Conservation (phyloP, 2,329 filamentous ascomycete species). For the Emergomyces orientalis region DNA sequence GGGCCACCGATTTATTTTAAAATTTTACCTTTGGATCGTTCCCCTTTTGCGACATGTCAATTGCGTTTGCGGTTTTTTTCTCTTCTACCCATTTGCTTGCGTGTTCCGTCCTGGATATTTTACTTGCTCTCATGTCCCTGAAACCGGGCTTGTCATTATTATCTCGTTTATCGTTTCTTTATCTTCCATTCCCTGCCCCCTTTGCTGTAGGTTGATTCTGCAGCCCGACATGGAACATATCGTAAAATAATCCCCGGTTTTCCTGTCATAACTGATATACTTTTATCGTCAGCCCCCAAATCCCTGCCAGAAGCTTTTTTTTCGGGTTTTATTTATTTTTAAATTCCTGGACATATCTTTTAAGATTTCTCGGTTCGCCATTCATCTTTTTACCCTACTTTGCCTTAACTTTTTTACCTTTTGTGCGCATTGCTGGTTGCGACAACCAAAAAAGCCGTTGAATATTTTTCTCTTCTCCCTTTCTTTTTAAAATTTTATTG, state of each 20-base stretch:
- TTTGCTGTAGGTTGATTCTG: background rate
- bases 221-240: background rate
- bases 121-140: background rate
- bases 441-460: background rate
- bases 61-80: conserved; percentile 7
- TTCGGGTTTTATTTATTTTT: too few relatives aligned
- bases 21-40: too few relatives aligned
- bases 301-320: background rate
- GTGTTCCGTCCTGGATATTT: background rate
- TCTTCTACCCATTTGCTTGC: too few relatives aligned
- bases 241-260: background rate
- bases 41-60: background rate
- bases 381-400: too few relatives aligned
- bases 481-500: background rate
- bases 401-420: too few relatives aligned
- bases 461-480: background rate
- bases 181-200: too few relatives aligned
- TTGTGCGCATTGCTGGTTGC: background rate
- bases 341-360: too few relatives aligned
- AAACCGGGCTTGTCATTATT: too few relatives aligned
- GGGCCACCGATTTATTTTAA: too few relatives aligned
- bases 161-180: too few relatives aligned
- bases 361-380: too few relatives aligned
- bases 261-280: background rate
- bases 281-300: background rate